Evolutionary conservation across 108 stramenopile species (phyloP).

Genomic region (Aurantiochytrium sp.): DNA sequence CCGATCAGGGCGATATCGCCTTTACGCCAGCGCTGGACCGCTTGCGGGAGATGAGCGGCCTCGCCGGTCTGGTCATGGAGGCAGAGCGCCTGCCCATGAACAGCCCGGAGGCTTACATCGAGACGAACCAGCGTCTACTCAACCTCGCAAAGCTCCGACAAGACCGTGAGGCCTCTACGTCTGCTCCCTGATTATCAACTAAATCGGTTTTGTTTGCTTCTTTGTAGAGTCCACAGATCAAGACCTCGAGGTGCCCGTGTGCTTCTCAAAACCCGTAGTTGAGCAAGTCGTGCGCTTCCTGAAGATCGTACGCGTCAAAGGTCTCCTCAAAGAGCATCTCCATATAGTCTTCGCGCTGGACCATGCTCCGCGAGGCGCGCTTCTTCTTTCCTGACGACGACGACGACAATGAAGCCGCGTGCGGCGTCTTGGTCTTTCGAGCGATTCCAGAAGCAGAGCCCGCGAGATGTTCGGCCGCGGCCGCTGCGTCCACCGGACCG

Average conservation of each 20-base stretch:
- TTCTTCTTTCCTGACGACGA: background rate
- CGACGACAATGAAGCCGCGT: background rate
- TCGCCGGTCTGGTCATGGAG: background rate
- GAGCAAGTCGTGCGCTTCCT: background rate
- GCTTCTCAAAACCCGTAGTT: background rate
- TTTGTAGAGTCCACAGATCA: background rate
- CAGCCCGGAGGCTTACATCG: background rate
- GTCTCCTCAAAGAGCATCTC: slow-evolving; percentile 20
- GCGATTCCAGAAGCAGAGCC: background rate
- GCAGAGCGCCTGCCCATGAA: background rate
- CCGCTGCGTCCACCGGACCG: background rate
- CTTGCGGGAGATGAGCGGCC: background rate
- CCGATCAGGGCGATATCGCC: background rate
- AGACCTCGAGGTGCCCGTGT: background rate
- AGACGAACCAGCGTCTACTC: background rate
- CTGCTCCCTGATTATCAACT: too few relatives aligned
- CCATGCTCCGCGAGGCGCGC: background rate
- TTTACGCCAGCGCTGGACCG: background rate
- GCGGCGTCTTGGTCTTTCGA: background rate
- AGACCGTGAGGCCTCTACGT: too few relatives aligned
- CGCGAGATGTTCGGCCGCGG: background rate
- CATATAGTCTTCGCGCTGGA: background rate
- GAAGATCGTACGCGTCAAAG: slow-evolving; percentile 24
- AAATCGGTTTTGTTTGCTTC: background rate
- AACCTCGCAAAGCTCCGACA: background rate